phyloP scores from a whole-genome alignment of 2,329 filamentous ascomycete species.

The Aureobasidium sp. region DNA sequence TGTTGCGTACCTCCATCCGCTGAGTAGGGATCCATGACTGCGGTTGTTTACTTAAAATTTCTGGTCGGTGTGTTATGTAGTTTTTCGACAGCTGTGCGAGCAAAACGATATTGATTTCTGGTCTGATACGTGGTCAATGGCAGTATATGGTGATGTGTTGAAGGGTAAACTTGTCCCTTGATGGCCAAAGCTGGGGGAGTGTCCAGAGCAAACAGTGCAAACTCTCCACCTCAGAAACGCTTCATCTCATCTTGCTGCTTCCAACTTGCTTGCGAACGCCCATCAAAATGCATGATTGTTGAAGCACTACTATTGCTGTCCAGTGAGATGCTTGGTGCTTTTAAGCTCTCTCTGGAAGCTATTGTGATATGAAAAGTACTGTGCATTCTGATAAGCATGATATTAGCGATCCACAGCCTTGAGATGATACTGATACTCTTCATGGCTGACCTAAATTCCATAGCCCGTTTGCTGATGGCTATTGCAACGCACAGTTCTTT shows the following conservation, averaged over 20 bases:
- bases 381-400: neutral
- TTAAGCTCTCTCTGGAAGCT: neutral
- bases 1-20: slow-evolving; percentile 48
- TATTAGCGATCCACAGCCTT: neutral
- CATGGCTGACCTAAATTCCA: no score
- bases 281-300: neutral
- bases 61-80: neutral
- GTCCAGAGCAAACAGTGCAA: slow-evolving; percentile 5
- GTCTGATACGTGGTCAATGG: neutral
- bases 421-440: neutral
- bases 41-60: neutral
- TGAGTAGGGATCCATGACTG: slow-evolving; percentile 54
- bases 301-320: neutral
- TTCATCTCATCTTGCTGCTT: neutral
- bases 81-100: neutral
- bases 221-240: neutral
- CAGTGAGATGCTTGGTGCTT: neutral
- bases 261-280: neutral
- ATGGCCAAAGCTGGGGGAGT: slow-evolving; percentile 5
- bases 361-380: neutral
- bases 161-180: slow-evolving; percentile 9
- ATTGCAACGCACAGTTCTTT: no score
- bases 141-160: neutral
- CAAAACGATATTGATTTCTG: neutral
- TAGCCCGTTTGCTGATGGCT: no score